These are phyloP conservation scores for Saussurea involucrata DNA, from an alignment of 129 eudicot species.

Conservation along the genomic window DNA sequence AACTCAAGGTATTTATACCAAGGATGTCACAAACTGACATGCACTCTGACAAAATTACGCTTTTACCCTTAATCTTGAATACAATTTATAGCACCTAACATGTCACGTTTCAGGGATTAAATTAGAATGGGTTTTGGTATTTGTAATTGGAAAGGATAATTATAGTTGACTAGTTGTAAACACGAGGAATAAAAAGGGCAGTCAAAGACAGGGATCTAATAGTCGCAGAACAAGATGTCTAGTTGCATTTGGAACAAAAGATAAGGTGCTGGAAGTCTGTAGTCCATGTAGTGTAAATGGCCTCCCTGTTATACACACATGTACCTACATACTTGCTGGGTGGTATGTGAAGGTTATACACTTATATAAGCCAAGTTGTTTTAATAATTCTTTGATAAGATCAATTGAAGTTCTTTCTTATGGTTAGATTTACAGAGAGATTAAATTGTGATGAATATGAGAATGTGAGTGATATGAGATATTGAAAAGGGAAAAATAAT, in stretches of 20 bases:
- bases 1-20: too few relatives aligned
- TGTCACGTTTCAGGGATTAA: not conserved
- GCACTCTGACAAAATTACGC: too few relatives aligned
- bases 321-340: too few relatives aligned
- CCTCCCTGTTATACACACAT: not conserved
- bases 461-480: not conserved
- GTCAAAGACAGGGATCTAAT: not conserved
- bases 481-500: not conserved
- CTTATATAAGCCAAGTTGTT: not conserved
- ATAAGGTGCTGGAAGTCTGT: not conserved
- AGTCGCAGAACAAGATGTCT: not conserved
- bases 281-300: not conserved
- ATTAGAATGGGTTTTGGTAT: not conserved
- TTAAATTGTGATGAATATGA: not conserved
- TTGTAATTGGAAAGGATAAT: not conserved
- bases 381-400: not conserved
- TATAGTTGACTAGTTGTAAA: not conserved
- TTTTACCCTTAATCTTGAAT: too few relatives aligned
- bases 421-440: not conserved
- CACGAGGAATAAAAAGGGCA: not conserved
- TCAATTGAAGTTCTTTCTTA: not conserved
- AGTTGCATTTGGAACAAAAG: not conserved
- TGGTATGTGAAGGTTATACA: not conserved
- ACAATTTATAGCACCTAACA: too few relatives aligned
- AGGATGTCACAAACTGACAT: too few relatives aligned